Conservation (phyloP, 192 early-diverging fungal species). For the Backusella luteola region DNA sequence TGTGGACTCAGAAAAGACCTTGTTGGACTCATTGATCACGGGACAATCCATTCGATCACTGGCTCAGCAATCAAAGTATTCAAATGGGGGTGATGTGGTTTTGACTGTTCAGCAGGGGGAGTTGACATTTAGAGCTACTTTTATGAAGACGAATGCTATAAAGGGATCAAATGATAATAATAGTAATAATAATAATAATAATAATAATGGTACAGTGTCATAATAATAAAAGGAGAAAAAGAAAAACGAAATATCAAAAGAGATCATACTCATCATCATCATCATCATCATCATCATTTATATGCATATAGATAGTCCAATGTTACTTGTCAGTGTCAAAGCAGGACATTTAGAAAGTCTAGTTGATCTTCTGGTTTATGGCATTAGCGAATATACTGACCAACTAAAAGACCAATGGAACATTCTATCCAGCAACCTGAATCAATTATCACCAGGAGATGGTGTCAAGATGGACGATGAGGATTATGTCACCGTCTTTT, state of each 20-base stretch:
- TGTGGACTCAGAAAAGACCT: neutral
- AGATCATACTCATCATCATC: neutral
- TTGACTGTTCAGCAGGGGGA: slow-evolving; percentile 35
- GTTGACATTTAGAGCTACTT: slow-evolving; percentile 36
- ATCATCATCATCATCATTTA: neutral
- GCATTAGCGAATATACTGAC: slow-evolving; percentile 29
- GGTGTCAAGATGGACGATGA: slow-evolving; percentile 32
- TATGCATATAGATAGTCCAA: neutral
- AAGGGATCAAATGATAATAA: neutral
- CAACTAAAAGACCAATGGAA: slow-evolving; percentile 19
- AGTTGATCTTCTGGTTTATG: slow-evolving; percentile 61
- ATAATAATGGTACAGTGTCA: neutral
- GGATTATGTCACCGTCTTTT: slow-evolving; percentile 52
- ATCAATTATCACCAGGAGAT: neutral
- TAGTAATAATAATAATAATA: neutral
- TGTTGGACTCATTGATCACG: neutral
- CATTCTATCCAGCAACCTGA: neutral
- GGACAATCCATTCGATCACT: neutral
- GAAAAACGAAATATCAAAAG: neutral
- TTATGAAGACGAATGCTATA: neutral
- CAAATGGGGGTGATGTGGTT: slow-evolving; percentile 22
- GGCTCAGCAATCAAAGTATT: neutral
- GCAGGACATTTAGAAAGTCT: slow-evolving; percentile 58
- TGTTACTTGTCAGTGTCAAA: slow-evolving; percentile 51
- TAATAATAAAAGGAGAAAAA: neutral